A percentile compares a stretch with the other conserved stretches of the same genome.
These are phyloP conservation scores for Capsicum baccatum DNA, from an alignment of 257 asterid genomes.

Conservation along the genomic window DNA sequence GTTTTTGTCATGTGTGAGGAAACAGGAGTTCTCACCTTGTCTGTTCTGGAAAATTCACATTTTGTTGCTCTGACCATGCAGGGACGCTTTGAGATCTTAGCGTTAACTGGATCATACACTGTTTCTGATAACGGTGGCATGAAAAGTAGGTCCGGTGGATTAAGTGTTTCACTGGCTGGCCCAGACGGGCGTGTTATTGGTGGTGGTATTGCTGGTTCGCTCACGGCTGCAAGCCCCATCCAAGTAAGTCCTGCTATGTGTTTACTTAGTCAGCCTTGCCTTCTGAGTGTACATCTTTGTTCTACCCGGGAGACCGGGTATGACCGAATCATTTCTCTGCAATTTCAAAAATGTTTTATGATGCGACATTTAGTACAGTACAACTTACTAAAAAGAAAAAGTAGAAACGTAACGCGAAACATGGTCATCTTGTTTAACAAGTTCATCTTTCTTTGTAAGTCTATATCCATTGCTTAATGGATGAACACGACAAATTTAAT, in stretches of 20 bases:
- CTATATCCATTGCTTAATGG: neutral
- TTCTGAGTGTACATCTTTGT: neutral
- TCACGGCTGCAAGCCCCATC: slow-evolving; percentile 89
- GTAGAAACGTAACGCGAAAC: neutral
- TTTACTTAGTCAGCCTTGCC: neutral
- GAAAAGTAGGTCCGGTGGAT: slow-evolving; percentile 75
- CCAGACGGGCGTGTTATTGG: slow-evolving; percentile 95
- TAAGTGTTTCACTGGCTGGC: slow-evolving; percentile 87
- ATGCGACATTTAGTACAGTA: neutral
- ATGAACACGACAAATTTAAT: neutral
- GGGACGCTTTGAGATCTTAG: slow-evolving; percentile 94
- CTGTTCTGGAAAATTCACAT: neutral
- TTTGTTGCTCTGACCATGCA: slow-evolving; percentile 47
- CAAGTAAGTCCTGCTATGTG: slow-evolving; percentile 50
- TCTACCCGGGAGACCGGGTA: neutral
- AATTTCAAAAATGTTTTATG: neutral
- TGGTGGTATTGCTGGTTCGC: slow-evolving; percentile 87
- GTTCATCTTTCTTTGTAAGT: neutral
- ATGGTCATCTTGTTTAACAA: neutral
- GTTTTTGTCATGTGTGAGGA: neutral
- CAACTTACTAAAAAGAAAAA: neutral
- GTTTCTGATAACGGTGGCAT: slow-evolving; percentile 68
- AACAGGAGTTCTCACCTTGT: neutral
- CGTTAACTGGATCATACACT: slow-evolving; percentile 81
- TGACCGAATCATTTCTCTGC: neutral